phyloP scores from a whole-genome alignment of 345 rosid genomes.

The Eucalyptus erythrocorys region DNA sequence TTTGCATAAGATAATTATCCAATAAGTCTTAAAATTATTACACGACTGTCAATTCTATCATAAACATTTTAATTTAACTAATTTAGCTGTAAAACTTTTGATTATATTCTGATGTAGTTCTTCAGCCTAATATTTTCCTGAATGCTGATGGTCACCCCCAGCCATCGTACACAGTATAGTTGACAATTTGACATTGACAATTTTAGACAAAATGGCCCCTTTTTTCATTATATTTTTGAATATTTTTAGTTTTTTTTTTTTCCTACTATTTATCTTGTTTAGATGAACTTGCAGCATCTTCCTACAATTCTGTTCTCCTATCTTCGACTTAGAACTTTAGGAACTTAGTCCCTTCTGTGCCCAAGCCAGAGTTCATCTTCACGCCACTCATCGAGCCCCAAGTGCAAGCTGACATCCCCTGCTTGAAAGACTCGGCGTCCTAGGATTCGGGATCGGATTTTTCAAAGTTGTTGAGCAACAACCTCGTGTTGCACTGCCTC shows the following conservation, averaged over 20 bases:
- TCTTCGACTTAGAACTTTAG: neutral
- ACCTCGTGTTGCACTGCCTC: neutral
- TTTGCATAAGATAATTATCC: too few relatives aligned
- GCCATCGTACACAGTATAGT: too few relatives aligned
- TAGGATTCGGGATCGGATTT: neutral
- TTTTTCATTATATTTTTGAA: neutral
- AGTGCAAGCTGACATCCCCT: neutral
- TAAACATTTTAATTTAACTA: too few relatives aligned
- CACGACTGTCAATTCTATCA: accelerated
- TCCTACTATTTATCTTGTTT: neutral
- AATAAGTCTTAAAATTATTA: too few relatives aligned
- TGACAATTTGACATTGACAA: too few relatives aligned
- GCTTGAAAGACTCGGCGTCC: too few relatives aligned
- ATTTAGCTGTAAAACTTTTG: too few relatives aligned
- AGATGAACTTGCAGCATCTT: neutral
- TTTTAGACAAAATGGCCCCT: too few relatives aligned
- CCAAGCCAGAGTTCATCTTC: neutral
- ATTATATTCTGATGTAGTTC: too few relatives aligned
- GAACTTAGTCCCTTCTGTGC: neutral
- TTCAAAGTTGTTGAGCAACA: neutral
- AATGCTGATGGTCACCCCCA: too few relatives aligned
- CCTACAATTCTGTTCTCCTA: neutral
- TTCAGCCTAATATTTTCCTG: too few relatives aligned
- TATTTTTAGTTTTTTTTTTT: neutral
- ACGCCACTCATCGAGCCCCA: neutral